Percentiles rank a stretch among this genome's conserved stretches.
Conservation (phyloP, 352 stramenopile genomes). For the Globisporangium nodosum region DNA sequence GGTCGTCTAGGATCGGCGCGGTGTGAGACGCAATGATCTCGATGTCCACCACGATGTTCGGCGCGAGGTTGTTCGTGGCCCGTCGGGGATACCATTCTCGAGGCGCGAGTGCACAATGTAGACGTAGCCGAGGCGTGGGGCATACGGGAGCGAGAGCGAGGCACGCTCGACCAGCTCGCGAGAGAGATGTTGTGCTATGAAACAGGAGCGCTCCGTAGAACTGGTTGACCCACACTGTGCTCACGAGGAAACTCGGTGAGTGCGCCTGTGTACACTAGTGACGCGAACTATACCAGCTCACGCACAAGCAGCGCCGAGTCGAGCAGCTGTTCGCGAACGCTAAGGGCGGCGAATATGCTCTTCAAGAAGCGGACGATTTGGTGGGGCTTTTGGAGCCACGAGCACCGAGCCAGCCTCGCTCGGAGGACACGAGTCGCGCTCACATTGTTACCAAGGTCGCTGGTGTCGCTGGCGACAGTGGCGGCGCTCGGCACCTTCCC, state of each 20-base stretch:
- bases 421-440: background rate
- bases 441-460: background rate
- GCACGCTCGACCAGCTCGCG: constrained; percentile 14
- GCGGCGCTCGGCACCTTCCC: background rate
- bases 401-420: background rate
- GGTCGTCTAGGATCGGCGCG: constrained; percentile 11
- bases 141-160: constrained; percentile 13
- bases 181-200: constrained; percentile 28
- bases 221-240: constrained; percentile 28
- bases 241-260: constrained; percentile 19
- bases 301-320: constrained; percentile 17
- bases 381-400: background rate
- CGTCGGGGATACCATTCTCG: constrained; percentile 10
- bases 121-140: constrained; percentile 17
- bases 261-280: constrained; percentile 24
- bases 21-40: constrained; percentile 17
- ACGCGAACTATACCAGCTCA: constrained; percentile 20
- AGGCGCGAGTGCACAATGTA: constrained; percentile 18
- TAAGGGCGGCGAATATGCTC: constrained; percentile 7
- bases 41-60: constrained; percentile 19
- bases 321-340: constrained; percentile 19
- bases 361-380: background rate
- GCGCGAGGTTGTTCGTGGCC: constrained; percentile 15
- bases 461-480: background rate
- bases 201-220: constrained; percentile 20